Evolutionary conservation across 225 moss, liverwort and hornwort species (phyloP), one percentile per base, ranked within the genome.

Genomic region (Ulota crispa): DNA sequence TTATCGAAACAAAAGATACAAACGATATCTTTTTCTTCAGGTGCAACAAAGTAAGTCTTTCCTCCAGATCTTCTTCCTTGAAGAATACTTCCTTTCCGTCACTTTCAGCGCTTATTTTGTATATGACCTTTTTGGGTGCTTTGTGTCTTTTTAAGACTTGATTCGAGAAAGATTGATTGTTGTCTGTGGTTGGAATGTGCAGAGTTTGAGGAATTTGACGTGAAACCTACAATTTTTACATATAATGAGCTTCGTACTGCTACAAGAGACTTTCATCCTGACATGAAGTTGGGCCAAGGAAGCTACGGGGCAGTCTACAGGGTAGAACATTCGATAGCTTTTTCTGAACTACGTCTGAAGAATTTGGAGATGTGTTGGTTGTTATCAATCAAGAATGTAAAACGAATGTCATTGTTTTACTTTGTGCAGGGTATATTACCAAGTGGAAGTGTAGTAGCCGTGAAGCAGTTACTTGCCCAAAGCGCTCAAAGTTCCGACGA

Each of bases 141-240:
- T 27, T 10, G 7, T 43, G 30, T 18, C 43, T 7, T 23, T 18
- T 23, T 6, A 15, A 30, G 23, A 21, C 18, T 69, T 1, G 1
- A 2, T 30, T 42, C 0, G 30, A 21, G 57, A 21, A 23, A 37
- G 30, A 37, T 8, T 0, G 9, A 16, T 5, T 6, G 30, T n/a
- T 11, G 6, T 4, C 1, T 47, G 30, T 23, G 24, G 12, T 32
- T 74, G 23, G 18, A 39, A 70, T 70, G 61, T 55, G 27, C 30
- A 81, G 81, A 65, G 65, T 81, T 65, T n/a, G 55, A 81, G 31
- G 81, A 81, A 5, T 75, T 74, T 67, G 81, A 81, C n/a, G 81
- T 74, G 50, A 81, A 81, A 19, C 81, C 74, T 30, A 81, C 74
- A 55, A 74, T 74, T 23, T 81, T 74, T 14, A 18, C 41, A 6